Conservation (phyloP, 306 rosid genomes). For the Cicer judaicum region DNA sequence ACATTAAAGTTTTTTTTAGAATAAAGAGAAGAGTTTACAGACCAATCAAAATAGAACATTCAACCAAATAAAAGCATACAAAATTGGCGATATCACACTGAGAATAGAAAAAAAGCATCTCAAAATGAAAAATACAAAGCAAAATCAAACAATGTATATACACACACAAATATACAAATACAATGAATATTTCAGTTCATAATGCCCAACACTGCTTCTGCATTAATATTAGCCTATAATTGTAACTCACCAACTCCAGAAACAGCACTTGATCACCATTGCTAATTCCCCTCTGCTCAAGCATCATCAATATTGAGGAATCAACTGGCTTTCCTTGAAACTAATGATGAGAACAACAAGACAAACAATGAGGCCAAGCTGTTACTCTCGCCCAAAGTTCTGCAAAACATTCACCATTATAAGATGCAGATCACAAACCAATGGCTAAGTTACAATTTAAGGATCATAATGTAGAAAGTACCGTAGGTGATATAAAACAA, state of each 20-base stretch:
- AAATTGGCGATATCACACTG: neutral
- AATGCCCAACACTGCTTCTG: neutral
- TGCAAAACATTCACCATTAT: neutral
- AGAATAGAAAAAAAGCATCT: constrained; percentile 6
- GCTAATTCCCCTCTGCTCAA: constrained; percentile 51
- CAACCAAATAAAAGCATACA: constrained; percentile 14
- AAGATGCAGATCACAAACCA: too few relatives aligned
- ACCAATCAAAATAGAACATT: constrained; percentile 12
- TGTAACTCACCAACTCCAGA: too few relatives aligned
- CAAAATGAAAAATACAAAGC: constrained; percentile 16
- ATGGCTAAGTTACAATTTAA: too few relatives aligned
- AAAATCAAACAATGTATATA: constrained; percentile 4
- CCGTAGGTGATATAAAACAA: too few relatives aligned
- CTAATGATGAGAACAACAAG: too few relatives aligned
- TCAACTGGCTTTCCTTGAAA: constrained; percentile 57
- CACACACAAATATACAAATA: too few relatives aligned
- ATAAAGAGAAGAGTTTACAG: constrained; percentile 11
- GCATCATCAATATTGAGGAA: constrained; percentile 73
- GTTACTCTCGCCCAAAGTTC: constrained; percentile 67
- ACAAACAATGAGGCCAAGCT: neutral
- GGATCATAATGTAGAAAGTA: too few relatives aligned
- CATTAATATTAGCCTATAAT: neutral
- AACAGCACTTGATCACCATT: neutral
- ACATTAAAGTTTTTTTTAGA: neutral
- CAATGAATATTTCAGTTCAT: constrained; percentile 15